Base-by-base conservation (phyloP, 2,329 filamentous ascomycete genomes). In the Aureobasidium sp. region DNA sequence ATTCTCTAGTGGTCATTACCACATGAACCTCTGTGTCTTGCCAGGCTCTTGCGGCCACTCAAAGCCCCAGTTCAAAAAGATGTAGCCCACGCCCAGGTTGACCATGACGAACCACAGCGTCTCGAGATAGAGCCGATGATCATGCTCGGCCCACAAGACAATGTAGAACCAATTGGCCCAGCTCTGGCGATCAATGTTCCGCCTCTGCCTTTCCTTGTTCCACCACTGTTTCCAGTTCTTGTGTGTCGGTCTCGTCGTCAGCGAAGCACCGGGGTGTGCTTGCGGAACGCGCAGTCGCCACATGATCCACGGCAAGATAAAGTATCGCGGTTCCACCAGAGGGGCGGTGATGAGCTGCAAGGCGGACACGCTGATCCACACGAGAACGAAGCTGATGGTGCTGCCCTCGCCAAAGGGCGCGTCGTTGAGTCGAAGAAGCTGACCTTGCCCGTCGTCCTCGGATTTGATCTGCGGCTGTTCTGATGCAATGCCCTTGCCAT, bases 321-420 rank as follows among this genome's bases (percentile, higher is more conserved):
- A 96, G 74, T 99, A 99, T 15, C 94, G 84, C 15, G 94, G 94
- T 72, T 99, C 94, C 10, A 99, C 93, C 0, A 99, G 81, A 0
- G 94, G 92, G 0, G 94, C 92, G 0, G 90, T 94, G 59, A 96
- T 76, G 13, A 99, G 81, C 0, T 89, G 93, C 3, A 96, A 78
- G 0, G 86, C 70, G 0, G 91, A 91, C 0, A 92, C 82, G 4
- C 85, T 74, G 8, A 96, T 71, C 79, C 81, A 86, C 31, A 86
- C 73, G 23, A 85, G 69, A 13, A 83, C 73, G 66, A 85, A 86
- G 67, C 78, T 80, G 43, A 76, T 74, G 29, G 65, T 67, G 6
- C 66, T 55, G 27, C 62, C 61, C 35, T 62, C 62, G 3, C 62
- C 61, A 15, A 60, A 58, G 27, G 57, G 46, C 1, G 61, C 58